Conservation (phyloP, 2,329 filamentous ascomycete species). For the Penicillium sp. region DNA sequence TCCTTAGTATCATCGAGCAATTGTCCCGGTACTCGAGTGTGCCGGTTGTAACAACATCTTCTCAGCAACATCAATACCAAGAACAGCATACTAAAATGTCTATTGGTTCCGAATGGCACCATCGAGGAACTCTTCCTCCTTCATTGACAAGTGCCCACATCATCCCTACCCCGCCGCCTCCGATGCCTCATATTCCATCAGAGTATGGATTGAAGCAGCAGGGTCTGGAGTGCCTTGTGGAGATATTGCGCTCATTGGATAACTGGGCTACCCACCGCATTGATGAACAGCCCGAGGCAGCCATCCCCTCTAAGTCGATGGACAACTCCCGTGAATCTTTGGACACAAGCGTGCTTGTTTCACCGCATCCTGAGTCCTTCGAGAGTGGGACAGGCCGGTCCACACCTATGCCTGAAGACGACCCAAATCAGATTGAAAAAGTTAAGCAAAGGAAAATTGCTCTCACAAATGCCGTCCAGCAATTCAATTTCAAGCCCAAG, state of each 20-base stretch:
- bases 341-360: slow-evolving; percentile 60
- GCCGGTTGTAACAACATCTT: slow-evolving; percentile 69
- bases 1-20: slow-evolving; percentile 76
- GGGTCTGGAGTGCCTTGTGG: slow-evolving; percentile 82
- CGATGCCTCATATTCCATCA: slow-evolving; percentile 67
- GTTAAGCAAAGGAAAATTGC: slow-evolving; percentile 94
- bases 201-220: slow-evolving; percentile 91
- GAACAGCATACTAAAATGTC: slow-evolving; percentile 67
- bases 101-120: slow-evolving; percentile 74
- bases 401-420: slow-evolving; percentile 75
- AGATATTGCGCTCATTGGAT: slow-evolving; percentile 83
- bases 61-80: slow-evolving; percentile 82
- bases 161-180: slow-evolving; percentile 48
- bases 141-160: slow-evolving; percentile 80
- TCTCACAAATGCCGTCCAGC: slow-evolving; percentile 78
- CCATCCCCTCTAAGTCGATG: slow-evolving; percentile 49
- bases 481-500: slow-evolving; percentile 98
- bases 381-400: slow-evolving; percentile 58
- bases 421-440: slow-evolving; percentile 89
- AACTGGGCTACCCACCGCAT: slow-evolving; percentile 80
- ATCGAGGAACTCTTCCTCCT: slow-evolving; percentile 79
- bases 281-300: slow-evolving; percentile 52
- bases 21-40: slow-evolving; percentile 81
- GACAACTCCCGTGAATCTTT: slow-evolving; percentile 70
- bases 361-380: slow-evolving; percentile 57